These are phyloP conservation scores for Phytophthora cactorum DNA, from an alignment of 352 stramenopile genomes.

Conservation along the genomic window DNA sequence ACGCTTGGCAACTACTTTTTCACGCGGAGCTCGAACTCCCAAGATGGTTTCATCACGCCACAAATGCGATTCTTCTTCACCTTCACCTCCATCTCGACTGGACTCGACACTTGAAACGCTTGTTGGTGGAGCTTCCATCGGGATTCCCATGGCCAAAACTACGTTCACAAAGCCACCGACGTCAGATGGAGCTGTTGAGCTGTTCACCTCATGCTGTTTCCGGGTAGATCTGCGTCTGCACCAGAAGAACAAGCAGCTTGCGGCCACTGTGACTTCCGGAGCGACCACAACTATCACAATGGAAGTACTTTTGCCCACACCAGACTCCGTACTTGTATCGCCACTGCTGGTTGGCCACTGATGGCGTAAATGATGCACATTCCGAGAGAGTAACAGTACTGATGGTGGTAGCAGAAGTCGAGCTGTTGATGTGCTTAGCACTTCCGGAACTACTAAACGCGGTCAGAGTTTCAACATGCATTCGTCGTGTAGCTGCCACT, in stretches of 20 bases:
- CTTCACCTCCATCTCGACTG: neutral
- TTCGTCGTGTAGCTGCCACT: neutral
- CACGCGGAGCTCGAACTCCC: neutral
- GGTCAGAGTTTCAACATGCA: neutral
- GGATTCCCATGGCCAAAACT: constrained; percentile 6
- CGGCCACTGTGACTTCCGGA: neutral
- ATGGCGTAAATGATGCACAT: too few relatives aligned
- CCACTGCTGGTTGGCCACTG: neutral
- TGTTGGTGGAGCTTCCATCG: neutral
- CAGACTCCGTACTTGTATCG: neutral
- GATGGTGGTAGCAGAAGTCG: neutral
- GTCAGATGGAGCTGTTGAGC: constrained; percentile 2
- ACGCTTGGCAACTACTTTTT: constrained; percentile 3
- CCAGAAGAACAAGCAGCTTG: constrained; percentile 2
- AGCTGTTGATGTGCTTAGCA: neutral
- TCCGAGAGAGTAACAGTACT: neutral
- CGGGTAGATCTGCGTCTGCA: neutral
- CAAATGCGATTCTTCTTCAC: constrained; percentile 1
- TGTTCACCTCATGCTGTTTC: neutral
- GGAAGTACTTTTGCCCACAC: constrained; percentile 1
- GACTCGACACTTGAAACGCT: neutral
- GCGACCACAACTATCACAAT: neutral
- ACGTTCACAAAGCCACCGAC: constrained; percentile 1
- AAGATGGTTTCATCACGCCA: constrained; percentile 3
- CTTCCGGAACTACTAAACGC: neutral